Percentiles rank a stretch among this genome's conserved stretches.
Evolutionary conservation across 2,329 filamentous ascomycete species (phyloP).

Genomic region (Colletotrichum lini): DNA sequence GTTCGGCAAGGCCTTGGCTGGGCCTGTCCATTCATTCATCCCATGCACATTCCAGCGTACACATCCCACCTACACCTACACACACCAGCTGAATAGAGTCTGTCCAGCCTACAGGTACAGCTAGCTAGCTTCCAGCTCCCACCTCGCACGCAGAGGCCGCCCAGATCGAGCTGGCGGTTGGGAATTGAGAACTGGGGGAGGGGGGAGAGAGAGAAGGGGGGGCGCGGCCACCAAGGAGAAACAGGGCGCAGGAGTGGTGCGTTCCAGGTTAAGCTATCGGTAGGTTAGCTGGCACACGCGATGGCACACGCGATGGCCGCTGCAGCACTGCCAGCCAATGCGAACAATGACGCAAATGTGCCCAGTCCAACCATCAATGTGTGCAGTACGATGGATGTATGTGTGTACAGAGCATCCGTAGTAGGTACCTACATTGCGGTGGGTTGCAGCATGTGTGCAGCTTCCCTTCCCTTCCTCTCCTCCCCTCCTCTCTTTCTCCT

Average conservation of each 20-base stretch:
- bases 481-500: no score
- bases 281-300: background rate
- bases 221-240: slow-evolving; percentile 18
- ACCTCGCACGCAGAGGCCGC: background rate
- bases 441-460: no score
- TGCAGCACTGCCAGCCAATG: background rate
- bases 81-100: slow-evolving; percentile 7
- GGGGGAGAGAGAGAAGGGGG: background rate
- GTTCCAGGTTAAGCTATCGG: slow-evolving; percentile 22
- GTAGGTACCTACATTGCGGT: no score
- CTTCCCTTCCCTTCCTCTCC: no score
- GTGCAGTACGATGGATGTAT: no score
- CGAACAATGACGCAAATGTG: slow-evolving; percentile 30
- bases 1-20: slow-evolving; percentile 18
- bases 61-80: background rate
- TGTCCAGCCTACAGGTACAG: no score
- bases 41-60: background rate
- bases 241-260: slow-evolving; percentile 25
- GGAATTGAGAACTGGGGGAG: no score
- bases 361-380: slow-evolving; percentile 14
- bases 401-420: no score
- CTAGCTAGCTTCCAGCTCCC: no score
- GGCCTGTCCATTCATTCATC: slow-evolving; percentile 8
- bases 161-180: background rate
- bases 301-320: background rate